Conservation (phyloP, 805 yeast species). For the Kregervanrija fluxuum region DNA sequence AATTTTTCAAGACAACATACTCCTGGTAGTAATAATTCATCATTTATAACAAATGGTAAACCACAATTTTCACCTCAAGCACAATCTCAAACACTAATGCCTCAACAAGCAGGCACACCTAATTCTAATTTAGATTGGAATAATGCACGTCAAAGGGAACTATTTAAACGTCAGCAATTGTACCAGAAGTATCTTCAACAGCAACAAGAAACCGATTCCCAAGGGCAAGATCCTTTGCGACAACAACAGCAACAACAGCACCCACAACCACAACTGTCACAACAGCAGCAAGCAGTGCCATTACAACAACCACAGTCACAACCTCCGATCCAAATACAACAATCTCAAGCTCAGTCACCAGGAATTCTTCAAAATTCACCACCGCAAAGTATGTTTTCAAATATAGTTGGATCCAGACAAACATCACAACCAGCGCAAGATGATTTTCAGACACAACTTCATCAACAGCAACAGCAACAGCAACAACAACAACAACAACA, state of each 20-base stretch:
- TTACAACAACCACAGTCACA: slow-evolving; percentile 6
- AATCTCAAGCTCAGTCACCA: slow-evolving; percentile 12
- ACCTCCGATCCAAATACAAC: slow-evolving; percentile 2
- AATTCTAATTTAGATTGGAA: slow-evolving; percentile 7
- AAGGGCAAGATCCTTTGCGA: slow-evolving; percentile 8
- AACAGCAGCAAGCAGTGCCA: background rate
- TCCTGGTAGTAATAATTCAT: too few species aligned
- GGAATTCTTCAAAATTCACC: slow-evolving; percentile 19
- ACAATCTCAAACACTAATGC: slow-evolving; percentile 7
- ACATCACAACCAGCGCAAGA: slow-evolving; percentile 12
- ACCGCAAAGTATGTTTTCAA: slow-evolving; percentile 9
- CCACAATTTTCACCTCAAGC: slow-evolving; percentile 11
- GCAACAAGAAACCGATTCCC: slow-evolving; percentile 14
- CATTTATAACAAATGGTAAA: slow-evolving; percentile 6
- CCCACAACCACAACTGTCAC: slow-evolving; percentile 9
- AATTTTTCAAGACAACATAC: too few species aligned
- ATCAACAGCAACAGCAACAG: slow-evolving; percentile 4
- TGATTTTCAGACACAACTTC: slow-evolving; percentile 17
- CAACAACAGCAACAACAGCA: slow-evolving; percentile 21
- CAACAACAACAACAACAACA: slow-evolving; percentile 1
- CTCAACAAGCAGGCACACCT: slow-evolving; percentile 19
- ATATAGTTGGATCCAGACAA: slow-evolving; percentile 10
- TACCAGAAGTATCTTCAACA: slow-evolving; percentile 18
- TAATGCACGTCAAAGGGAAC: background rate
- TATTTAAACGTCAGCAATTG: slow-evolving; percentile 1